Evolutionary conservation across 495 filamentous ascomycete genomes (phyloP).

Genomic region (Trichoderma gamsii): DNA sequence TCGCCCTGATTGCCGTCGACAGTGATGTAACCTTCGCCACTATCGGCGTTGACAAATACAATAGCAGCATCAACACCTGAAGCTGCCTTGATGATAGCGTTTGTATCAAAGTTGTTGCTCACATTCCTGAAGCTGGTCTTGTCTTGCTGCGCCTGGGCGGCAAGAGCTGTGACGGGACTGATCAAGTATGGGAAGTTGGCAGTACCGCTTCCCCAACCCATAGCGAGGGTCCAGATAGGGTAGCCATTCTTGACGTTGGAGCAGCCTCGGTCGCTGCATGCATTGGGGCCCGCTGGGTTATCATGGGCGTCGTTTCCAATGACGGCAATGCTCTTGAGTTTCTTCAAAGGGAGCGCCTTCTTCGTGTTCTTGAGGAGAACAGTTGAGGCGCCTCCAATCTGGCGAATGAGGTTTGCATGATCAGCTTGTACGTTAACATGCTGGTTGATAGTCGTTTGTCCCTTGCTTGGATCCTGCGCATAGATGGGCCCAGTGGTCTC

Average conservation of each 20-base stretch:
- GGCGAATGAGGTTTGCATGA: slow-evolving; percentile 45
- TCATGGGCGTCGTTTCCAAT: slow-evolving; percentile 60
- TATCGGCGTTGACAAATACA: slow-evolving; percentile 52
- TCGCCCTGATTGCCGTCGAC: slow-evolving; percentile 55
- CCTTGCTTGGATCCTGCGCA: slow-evolving; percentile 45
- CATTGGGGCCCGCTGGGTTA: slow-evolving; percentile 39
- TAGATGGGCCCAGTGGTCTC: slow-evolving; percentile 66
- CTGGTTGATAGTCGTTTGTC: slow-evolving; percentile 61
- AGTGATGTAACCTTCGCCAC: slow-evolving; percentile 51
- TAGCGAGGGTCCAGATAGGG: slow-evolving; percentile 49
- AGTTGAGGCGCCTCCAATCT: slow-evolving; percentile 51
- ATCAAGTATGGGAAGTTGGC: slow-evolving; percentile 64
- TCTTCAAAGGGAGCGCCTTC: slow-evolving; percentile 47
- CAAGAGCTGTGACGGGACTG: slow-evolving; percentile 50
- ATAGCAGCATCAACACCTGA: slow-evolving; percentile 43
- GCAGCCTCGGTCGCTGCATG: slow-evolving; percentile 40
- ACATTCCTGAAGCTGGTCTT: slow-evolving; percentile 27
- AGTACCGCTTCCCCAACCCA: slow-evolving; percentile 54
- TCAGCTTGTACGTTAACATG: slow-evolving; percentile 47
- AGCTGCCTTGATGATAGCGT: slow-evolving; percentile 32
- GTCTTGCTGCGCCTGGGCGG: slow-evolving; percentile 29
- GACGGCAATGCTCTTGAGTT: slow-evolving; percentile 49
- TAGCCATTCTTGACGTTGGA: not conserved
- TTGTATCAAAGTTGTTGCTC: slow-evolving; percentile 32
- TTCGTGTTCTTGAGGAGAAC: slow-evolving; percentile 60